Evolutionary conservation across 441 rosid genomes (phyloP), one percentile per base, ranked within the genome.

Genomic region (Pelargonium cotyledonis): DNA sequence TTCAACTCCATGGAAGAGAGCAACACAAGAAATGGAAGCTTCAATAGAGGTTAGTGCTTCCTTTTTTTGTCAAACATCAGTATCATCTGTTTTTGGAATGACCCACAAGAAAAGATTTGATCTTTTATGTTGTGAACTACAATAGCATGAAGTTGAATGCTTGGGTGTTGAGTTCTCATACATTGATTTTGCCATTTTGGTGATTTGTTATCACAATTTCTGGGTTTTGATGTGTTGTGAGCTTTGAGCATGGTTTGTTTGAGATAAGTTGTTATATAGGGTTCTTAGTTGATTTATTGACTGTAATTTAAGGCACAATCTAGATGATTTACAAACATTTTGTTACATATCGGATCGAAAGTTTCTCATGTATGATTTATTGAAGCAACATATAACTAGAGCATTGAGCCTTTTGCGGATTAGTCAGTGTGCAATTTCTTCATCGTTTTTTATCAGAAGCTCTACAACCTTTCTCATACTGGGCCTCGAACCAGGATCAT

Each of bases 401-500:
- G 47, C 11, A 43, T 43, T 2, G 9, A 43, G 47, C 10, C 8
- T 43, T 43, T 43, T 8, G 12, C 9, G 9, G 44, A 41, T 41
- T 8, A 43, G 8, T 43, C 47, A 43, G 44, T 41, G 7, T 41
- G 44, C 44, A 41, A 6, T 41, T 2, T 55, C 61, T 8, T 55
- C 23, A 8, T 16, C n/a, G 4, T 15, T 21, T 15, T 3, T 8
- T 8, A 43, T 3, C 26, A 16, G 8, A 55, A 55, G 62, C 26
- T 55, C 62, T 4, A 55, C 26, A 55, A 16, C 62, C 62, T 55
- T 55, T 11, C 62, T 57, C 62, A 57, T 57, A 57, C 62, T 57
- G 2, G 26, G 62, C 62, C 62, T 57, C 3, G 12, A 1, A 19
- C 62, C 31, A 57, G 62, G 62, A 8, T 57, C 62, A 2, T 18